These are phyloP conservation scores for Vitis rupestris DNA, from an alignment of 164 flowering plant genomes.

Conservation along the genomic window DNA sequence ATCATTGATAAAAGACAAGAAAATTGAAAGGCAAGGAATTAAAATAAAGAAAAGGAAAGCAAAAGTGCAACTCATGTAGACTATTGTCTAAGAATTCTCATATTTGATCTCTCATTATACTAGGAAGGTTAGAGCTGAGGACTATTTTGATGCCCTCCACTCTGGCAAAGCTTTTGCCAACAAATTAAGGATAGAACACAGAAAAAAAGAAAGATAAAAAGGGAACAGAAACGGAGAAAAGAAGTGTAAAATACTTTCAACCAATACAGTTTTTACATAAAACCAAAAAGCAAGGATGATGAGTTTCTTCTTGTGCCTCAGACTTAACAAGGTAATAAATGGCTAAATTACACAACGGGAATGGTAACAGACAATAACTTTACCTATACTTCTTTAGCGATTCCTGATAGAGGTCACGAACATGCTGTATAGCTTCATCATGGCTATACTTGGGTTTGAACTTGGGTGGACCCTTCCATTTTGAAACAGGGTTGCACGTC, in stretches of 20 bases:
- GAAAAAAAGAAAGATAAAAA: too few relatives aligned
- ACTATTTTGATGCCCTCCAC: not conserved
- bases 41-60: not conserved
- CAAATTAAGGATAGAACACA: not conserved
- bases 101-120: not conserved
- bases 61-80: not conserved
- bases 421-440: conserved; percentile 88
- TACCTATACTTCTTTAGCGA: conserved; percentile 73
- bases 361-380: conserved; percentile 1
- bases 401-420: conserved; percentile 74
- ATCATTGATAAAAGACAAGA: not conserved
- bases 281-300: not conserved
- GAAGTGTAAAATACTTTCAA: not conserved
- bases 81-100: not conserved
- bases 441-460: conserved; percentile 71
- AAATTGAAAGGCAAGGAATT: not conserved
- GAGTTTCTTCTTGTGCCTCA: not conserved
- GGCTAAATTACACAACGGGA: not conserved
- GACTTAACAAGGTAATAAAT: conserved; percentile 3
- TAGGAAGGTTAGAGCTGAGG: not conserved
- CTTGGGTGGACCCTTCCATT: conserved; percentile 83
- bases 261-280: not conserved
- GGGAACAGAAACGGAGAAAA: not conserved
- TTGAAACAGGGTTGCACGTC: conserved; percentile 85
- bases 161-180: not conserved